phyloP scores from a whole-genome alignment of 169 alveolate genomes.

The Plasmodium coatneyi region DNA sequence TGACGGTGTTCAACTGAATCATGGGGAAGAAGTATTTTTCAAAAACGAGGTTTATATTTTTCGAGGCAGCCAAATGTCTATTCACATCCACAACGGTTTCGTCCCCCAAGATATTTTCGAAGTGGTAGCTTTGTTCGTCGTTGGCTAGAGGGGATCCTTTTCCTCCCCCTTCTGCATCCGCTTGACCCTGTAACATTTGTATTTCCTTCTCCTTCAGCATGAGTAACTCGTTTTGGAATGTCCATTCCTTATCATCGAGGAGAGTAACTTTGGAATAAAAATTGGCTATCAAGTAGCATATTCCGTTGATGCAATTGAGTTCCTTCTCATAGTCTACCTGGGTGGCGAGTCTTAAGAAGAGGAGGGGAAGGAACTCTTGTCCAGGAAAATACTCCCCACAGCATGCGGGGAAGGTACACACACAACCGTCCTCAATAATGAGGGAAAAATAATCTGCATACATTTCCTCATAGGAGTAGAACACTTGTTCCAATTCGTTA shows the following conservation, averaged over 20 bases:
- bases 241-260: conserved; percentile 33
- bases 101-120: conserved; percentile 47
- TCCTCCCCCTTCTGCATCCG: background rate
- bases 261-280: conserved; percentile 58
- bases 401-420: conserved; percentile 58
- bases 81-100: conserved; percentile 53
- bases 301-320: conserved; percentile 55
- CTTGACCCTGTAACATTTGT: background rate
- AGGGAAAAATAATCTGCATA: conserved; percentile 67
- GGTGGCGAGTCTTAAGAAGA: conserved; percentile 64
- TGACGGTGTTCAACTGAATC: conserved; percentile 49
- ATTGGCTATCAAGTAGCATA: conserved; percentile 49
- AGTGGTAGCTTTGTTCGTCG: background rate
- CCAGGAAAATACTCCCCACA: conserved; percentile 83
- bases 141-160: background rate
- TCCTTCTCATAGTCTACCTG: conserved; percentile 64
- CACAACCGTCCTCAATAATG: conserved; percentile 49
- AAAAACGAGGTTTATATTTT: conserved; percentile 62
- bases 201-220: conserved; percentile 46
- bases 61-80: conserved; percentile 49
- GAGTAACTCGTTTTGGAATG: conserved; percentile 48
- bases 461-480: conserved; percentile 60
- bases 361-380: conserved; percentile 79
- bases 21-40: conserved; percentile 68
- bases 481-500: conserved; percentile 35